Evolutionary conservation across 257 asterid genomes (phyloP), one percentile per base, ranked within the genome.

Genomic region (Leptodermis oblonga): DNA sequence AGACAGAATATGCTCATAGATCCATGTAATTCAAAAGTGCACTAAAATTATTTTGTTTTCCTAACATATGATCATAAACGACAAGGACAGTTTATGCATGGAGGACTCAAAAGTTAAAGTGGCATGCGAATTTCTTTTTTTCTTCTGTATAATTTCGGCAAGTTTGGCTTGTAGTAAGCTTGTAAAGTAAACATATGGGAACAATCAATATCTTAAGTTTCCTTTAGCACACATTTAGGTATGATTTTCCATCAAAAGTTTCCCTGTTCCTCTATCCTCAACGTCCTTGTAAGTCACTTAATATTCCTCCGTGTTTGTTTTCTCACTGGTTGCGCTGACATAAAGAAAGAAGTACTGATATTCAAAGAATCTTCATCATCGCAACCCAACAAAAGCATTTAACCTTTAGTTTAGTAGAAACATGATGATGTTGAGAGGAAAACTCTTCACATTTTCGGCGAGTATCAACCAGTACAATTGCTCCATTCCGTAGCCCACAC

Each of bases 401-500:
- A 61, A 67, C 74, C 76, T 45, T 46, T 66, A 58, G 20, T 37
- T 70, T 67, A n/a, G 78, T 67, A 48, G 69, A 33, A 67, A 52
- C 42, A 12, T 8, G 28, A 54, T 11, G 52, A 58, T 52, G 68
- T 7, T 64, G 69, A 66, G 67, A 65, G 69, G 79, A 54, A 72
- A 41, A 63, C 39, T 72, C 90, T 76, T 67, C 88, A 51, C 82
- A 92, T 79, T 82, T 87, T 75, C 85, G 86, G 70, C 99, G 99
- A 78, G 86, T 69, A 66, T 94, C 99, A 72, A 89, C 85, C 6
- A 84, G 77, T 77, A 86, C 48, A 73, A 94, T 87, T 65, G 83
- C 76, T 80, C 97, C 97, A 83, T 83, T 94, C 76, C 99, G 90
- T 77, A 91, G 82, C 60, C 99, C 99, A 75, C 96, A 90, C 62